Evolutionary conservation across 768 basidiomycete species (phyloP).

Genomic region (Suillus spraguei): DNA sequence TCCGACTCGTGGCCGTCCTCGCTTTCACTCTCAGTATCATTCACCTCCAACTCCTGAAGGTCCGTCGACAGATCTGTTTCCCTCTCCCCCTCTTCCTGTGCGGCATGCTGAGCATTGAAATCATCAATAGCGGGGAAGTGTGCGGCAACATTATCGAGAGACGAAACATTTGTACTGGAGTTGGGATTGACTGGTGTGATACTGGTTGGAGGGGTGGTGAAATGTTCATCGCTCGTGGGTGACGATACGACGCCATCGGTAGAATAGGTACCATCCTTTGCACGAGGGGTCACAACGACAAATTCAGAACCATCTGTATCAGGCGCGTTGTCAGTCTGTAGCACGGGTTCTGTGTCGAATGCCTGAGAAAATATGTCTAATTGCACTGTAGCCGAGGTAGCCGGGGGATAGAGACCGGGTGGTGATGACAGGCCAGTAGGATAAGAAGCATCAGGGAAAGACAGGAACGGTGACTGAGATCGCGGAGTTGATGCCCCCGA

Average conservation of each 20-base stretch:
- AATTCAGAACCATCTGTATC: constrained; percentile 26
- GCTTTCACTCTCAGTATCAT: constrained; percentile 57
- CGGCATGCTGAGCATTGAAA: constrained; percentile 17
- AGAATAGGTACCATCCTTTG: constrained; percentile 16
- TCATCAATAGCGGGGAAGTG: constrained; percentile 44
- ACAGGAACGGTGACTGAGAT: constrained; percentile 62
- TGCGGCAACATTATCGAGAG: constrained; percentile 28
- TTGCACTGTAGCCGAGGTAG: constrained; percentile 13
- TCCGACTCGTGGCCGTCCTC: constrained; percentile 35
- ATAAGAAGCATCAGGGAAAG: constrained; percentile 43
- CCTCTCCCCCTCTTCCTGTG: constrained; percentile 21
- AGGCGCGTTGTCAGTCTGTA: constrained; percentile 19
- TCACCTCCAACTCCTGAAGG: constrained; percentile 59
- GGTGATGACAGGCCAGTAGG: constrained; percentile 30
- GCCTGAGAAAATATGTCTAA: constrained; percentile 51
- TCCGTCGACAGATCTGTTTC: constrained; percentile 56
- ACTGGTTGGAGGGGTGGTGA: constrained; percentile 62
- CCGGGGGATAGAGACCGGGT: constrained; percentile 15
- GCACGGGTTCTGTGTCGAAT: constrained; percentile 19
- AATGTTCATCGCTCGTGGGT: constrained; percentile 51
- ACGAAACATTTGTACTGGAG: constrained; percentile 20
- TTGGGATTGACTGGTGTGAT: constrained; percentile 26
- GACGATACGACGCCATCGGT: constrained; percentile 27
- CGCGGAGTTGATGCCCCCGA: constrained; percentile 43
- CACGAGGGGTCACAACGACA: constrained; percentile 24